phyloP scores from a whole-genome alignment of 176 grass and related monocot species.

The Alloteropsis semialata region DNA sequence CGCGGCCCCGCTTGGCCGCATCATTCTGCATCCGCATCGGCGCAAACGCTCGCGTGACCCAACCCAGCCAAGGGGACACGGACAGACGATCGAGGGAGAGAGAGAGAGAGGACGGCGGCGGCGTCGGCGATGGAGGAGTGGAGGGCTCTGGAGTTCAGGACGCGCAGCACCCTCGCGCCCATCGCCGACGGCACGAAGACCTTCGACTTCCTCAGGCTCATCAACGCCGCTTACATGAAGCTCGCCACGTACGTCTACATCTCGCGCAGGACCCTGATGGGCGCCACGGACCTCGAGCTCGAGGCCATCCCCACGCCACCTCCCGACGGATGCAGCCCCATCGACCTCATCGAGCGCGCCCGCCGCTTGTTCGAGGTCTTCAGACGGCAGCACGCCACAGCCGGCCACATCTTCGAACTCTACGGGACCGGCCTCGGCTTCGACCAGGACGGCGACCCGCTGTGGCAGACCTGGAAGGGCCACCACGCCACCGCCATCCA shows the following conservation, averaged over 20 bases:
- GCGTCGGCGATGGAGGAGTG: neutral
- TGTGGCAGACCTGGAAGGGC: neutral
- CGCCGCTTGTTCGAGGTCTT: neutral
- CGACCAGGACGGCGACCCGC: neutral
- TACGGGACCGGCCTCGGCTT: neutral
- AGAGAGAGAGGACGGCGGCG: neutral
- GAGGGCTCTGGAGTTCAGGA: neutral
- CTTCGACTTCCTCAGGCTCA: neutral
- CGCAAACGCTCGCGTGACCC: neutral
- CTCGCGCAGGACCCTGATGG: neutral
- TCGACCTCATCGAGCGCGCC: neutral
- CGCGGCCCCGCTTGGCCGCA: too few species aligned
- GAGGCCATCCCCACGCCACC: neutral
- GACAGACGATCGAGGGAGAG: too few species aligned
- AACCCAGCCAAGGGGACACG: neutral
- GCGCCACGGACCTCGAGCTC: neutral
- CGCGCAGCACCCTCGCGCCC: neutral
- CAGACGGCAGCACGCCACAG: neutral
- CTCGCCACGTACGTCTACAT: neutral
- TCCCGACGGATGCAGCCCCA: neutral
- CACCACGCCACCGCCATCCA: neutral
- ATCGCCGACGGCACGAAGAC: neutral
- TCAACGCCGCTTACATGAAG: neutral
- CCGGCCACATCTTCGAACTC: neutral
- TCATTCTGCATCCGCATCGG: neutral